phyloP scores from a whole-genome alignment of 2,329 filamentous ascomycete genomes.

The Tolypocladium guangdongense region DNA sequence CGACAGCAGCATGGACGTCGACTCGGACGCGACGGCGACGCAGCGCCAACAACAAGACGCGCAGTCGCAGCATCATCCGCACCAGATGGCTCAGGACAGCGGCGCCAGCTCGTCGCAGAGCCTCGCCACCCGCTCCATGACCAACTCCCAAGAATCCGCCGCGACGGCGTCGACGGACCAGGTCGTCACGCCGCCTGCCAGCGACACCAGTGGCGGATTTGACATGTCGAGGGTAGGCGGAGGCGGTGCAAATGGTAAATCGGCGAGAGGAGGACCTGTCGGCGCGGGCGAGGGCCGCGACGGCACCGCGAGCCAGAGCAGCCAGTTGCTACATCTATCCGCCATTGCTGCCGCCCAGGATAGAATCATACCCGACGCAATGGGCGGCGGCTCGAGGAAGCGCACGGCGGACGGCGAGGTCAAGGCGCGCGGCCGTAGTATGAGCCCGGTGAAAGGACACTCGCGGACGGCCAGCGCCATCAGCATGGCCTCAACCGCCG shows the following conservation, averaged over 20 bases:
- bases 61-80: neutral
- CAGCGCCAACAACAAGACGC: conserved; percentile 1
- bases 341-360: conserved; percentile 44
- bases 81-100: neutral
- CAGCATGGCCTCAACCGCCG: conserved; percentile 45
- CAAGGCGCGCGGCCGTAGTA: conserved; percentile 40
- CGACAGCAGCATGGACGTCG: neutral
- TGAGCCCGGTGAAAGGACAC: conserved; percentile 44
- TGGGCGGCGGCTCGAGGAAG: conserved; percentile 45
- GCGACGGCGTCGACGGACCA: conserved; percentile 15
- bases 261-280: neutral
- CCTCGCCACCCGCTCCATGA: conserved; percentile 6
- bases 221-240: neutral
- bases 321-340: conserved; percentile 46
- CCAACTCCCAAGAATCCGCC: conserved; percentile 17
- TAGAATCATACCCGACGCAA: conserved; percentile 30
- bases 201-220: conserved; percentile 9
- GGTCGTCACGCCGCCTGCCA: conserved; percentile 17
- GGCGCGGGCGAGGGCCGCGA: conserved; percentile 6
- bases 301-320: conserved; percentile 30
- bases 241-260: neutral
- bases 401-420: conserved; percentile 66
- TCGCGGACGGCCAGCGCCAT: conserved; percentile 63
- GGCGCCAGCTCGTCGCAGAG: conserved; percentile 7
- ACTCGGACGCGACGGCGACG: neutral